A percentile compares a stretch with the other conserved stretches of the same genome.
Evolutionary conservation across 805 yeast species (phyloP).

Genomic region (Starmerella kuoi): DNA sequence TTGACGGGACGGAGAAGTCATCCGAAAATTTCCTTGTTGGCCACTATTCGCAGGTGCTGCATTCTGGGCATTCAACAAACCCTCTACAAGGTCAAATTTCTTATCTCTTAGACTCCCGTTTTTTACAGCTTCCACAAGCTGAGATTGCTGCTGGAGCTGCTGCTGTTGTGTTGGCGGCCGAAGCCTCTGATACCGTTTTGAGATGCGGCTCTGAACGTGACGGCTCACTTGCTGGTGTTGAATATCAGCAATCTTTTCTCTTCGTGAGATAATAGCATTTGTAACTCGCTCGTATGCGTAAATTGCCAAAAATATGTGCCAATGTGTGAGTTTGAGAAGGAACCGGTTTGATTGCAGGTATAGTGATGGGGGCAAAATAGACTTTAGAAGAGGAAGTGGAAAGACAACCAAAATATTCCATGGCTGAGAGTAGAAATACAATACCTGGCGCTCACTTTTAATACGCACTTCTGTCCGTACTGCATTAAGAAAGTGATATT

Average conservation of each 20-base stretch:
- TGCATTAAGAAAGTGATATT: constrained; percentile 30
- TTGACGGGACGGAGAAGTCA: not conserved
- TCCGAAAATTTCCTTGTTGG: not conserved
- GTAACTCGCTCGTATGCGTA: constrained; percentile 27
- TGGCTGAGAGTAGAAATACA: constrained; percentile 31
- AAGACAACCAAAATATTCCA: constrained; percentile 28
- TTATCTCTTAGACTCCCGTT: constrained; percentile 11
- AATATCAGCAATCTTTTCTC: constrained; percentile 12
- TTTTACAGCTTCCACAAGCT: constrained; percentile 2
- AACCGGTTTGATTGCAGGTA: constrained; percentile 28
- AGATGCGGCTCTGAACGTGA: constrained; percentile 14
- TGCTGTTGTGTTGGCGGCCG: not conserved
- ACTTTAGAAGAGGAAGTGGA: constrained; percentile 26
- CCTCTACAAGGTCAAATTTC: constrained; percentile 16
- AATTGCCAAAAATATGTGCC: constrained; percentile 29
- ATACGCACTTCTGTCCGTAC: constrained; percentile 31
- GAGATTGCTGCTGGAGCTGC: not conserved
- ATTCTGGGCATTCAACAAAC: constrained; percentile 5
- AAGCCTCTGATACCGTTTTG: constrained; percentile 1
- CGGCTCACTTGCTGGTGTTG: constrained; percentile 18
- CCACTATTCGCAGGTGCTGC: not conserved
- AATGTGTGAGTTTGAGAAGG: constrained; percentile 30
- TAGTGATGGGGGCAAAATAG: constrained; percentile 25
- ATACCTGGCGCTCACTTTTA: constrained; percentile 29
- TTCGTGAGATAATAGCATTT: constrained; percentile 15